Percentiles rank a stretch among this genome's conserved stretches.
phyloP scores from a whole-genome alignment of 73 alveolate species.

The Paramecium primaurelia region DNA sequence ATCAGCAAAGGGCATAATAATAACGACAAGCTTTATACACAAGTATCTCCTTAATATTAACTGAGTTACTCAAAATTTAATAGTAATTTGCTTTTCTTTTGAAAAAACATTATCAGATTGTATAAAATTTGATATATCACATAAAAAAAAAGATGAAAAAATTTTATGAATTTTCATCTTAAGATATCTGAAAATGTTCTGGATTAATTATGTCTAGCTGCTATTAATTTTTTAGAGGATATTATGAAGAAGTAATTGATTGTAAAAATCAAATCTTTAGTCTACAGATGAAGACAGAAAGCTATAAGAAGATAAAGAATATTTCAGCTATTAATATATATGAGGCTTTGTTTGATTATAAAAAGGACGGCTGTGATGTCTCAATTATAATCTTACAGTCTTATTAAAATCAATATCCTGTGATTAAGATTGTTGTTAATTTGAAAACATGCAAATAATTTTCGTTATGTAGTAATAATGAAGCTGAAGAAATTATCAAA shows the following conservation, averaged over 20 bases:
- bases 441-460: slow-evolving; percentile 98
- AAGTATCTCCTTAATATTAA: too few species aligned
- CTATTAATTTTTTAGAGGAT: slow-evolving; percentile 93
- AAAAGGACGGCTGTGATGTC: slow-evolving; percentile 96
- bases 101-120: slow-evolving; percentile 85
- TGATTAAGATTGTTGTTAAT: slow-evolving; percentile 87
- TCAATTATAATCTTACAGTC: slow-evolving; percentile 90
- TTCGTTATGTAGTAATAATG: slow-evolving; percentile 94
- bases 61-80: too few species aligned
- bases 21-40: too few species aligned
- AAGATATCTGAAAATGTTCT: slow-evolving; percentile 71
- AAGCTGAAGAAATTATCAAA: slow-evolving; percentile 95
- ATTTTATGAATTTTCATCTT: slow-evolving; percentile 84
- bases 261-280: not conserved
- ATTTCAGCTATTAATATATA: slow-evolving; percentile 89
- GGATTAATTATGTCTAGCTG: slow-evolving; percentile 97
- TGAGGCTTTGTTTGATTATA: slow-evolving; percentile 97
- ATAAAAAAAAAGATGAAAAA: slow-evolving; percentile 94
- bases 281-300: slow-evolving; percentile 87
- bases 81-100: slow-evolving; percentile 62
- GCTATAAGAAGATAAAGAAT: slow-evolving; percentile 85
- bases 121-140: slow-evolving; percentile 83
- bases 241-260: slow-evolving; percentile 81
- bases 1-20: too few species aligned
- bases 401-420: slow-evolving; percentile 79